Evolutionary conservation across 2,329 filamentous ascomycete species (phyloP), one percentile per base, ranked within the genome.

Genomic region (Cytospora piceae): DNA sequence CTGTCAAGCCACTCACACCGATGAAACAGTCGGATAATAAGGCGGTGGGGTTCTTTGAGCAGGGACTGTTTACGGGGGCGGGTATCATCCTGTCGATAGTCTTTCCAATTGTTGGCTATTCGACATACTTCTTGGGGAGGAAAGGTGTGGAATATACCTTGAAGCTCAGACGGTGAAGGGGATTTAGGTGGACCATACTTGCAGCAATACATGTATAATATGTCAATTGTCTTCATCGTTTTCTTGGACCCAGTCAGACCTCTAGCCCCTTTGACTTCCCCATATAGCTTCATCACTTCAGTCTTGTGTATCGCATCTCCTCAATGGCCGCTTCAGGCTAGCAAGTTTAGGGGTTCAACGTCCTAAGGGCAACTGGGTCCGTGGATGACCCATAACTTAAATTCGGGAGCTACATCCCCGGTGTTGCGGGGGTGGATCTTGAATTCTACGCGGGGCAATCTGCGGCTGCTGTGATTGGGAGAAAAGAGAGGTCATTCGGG

Each of bases 1-100:
- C 72, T 1, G 64, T 71, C 4, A 72, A 68, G 70, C 71, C 72
- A 9, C 72, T 79, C 57, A 73, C 71, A 14, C 69, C 78, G 4
- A 74, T 74, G 3, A 75, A 75, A 3, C 75, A 80, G 68, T 73
- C 72, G 2, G 66, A 70, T 34, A 72, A 68, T 24, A 62, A 67
- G 14, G 69, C 71, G 34, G 68, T 82, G 32, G 82, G 81, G 0
- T 83, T 82, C 72, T 84, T 84, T 67, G 80, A 83, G 66, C 78
- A 81, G 65, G 82, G 80, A 0, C 75, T 83, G 39, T 69, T 83
- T 4, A 75, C 74, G 0, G 77, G 77, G 2, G 70, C 71, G 7
- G 70, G 74, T 2, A 55, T 76, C n/a, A 39, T 71, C 7, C 52
- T 75, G 58, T 67, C 71, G 2, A 46, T 68, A 0, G 60, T 71